Conservation (phyloP, 225 moss, liverwort and hornwort genomes). For the Bryoerythrophyllum caledonicum region DNA sequence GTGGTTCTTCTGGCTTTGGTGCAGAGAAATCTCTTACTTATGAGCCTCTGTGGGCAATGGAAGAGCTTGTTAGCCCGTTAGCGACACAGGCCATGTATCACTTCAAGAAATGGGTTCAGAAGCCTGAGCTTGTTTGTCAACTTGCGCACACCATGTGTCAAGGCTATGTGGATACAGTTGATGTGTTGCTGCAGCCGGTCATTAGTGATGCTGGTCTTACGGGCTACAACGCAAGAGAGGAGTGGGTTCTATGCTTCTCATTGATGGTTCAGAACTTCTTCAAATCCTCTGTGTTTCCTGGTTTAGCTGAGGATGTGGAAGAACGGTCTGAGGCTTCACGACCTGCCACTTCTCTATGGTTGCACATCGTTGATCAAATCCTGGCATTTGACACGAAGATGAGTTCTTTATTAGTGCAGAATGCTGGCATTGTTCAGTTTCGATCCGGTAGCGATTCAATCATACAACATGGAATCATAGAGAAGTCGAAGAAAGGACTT, state of each 20-base stretch:
- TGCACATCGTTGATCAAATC: constrained; percentile 84
- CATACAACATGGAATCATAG: constrained; percentile 55
- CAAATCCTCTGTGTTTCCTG: constrained; percentile 72
- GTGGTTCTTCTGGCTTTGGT: constrained; percentile 14
- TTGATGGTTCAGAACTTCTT: constrained; percentile 74
- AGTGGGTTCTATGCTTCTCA: constrained; percentile 84
- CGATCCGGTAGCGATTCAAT: constrained; percentile 56
- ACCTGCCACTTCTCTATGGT: constrained; percentile 77
- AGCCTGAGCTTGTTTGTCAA: constrained; percentile 86
- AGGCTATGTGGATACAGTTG: constrained; percentile 80
- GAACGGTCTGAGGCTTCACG: constrained; percentile 58
- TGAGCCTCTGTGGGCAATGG: constrained; percentile 82
- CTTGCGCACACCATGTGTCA: constrained; percentile 80
- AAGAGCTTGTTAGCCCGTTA: constrained; percentile 73
- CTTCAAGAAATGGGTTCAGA: constrained; percentile 83
- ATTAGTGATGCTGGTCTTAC: constrained; percentile 73
- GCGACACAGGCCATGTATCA: constrained; percentile 71
- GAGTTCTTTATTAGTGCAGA: constrained; percentile 68
- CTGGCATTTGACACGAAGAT: constrained; percentile 82
- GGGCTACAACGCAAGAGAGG: constrained; percentile 88
- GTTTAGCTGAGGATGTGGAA: constrained; percentile 76
- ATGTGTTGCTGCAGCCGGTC: constrained; percentile 84
- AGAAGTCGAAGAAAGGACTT: constrained; percentile 62
- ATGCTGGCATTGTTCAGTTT: constrained; percentile 72
- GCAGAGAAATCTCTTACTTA: constrained; percentile 33